A percentile compares a stretch with the other conserved stretches of the same genome.
Conservation (phyloP, 257 asterid genomes). For the Solanum peruvianum region DNA sequence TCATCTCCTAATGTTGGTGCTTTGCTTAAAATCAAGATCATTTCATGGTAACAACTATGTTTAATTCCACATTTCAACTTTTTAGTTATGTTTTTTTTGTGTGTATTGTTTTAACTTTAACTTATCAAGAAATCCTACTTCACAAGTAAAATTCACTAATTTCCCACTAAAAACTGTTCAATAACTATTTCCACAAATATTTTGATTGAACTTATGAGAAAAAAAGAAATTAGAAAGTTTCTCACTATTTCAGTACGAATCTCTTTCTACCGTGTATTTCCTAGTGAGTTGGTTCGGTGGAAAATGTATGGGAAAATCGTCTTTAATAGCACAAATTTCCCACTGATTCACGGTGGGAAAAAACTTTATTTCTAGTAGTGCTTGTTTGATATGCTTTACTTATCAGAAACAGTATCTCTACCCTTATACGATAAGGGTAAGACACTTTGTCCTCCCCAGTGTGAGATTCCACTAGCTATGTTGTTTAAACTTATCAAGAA, state of each 20-base stretch:
- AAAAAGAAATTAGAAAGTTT: not conserved
- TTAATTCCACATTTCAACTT: not conserved
- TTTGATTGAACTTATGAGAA: not conserved
- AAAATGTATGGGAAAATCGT: not conserved
- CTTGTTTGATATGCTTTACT: not conserved
- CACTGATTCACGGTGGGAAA: not conserved
- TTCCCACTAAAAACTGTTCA: not conserved
- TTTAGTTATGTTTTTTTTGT: not conserved
- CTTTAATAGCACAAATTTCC: not conserved
- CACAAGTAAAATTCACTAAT: not conserved
- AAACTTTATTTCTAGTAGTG: not conserved
- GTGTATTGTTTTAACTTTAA: not conserved
- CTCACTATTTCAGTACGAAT: not conserved
- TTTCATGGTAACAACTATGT: conserved; percentile 37
- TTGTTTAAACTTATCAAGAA: not conserved
- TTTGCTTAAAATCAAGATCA: conserved; percentile 57
- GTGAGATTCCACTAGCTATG: not conserved
- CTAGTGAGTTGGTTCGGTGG: not conserved
- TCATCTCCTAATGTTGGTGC: conserved; percentile 57
- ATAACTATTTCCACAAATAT: not conserved
- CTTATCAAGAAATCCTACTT: not conserved
- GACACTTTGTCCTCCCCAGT: not conserved
- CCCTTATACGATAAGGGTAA: not conserved
- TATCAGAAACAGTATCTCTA: not conserved
- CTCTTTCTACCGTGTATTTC: not conserved